A percentile compares a stretch with the other conserved stretches of the same genome.
phyloP scores from a whole-genome alignment of 352 stramenopile species.

The Globisporangium radiosum region DNA sequence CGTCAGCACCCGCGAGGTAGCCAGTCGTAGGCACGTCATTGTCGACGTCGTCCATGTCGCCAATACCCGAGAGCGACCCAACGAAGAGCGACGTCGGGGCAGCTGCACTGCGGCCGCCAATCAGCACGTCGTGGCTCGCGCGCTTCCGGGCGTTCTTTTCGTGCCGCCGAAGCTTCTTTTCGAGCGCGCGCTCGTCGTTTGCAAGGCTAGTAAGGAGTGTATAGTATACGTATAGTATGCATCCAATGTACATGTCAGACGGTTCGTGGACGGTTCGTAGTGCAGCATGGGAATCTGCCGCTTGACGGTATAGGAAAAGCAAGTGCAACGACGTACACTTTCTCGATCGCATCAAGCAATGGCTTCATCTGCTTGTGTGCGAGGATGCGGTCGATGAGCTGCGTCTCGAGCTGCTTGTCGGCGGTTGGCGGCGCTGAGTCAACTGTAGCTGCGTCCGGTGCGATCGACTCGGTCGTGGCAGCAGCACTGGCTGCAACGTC shows the following conservation, averaged over 20 bases:
- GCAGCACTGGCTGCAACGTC: slow-evolving; percentile 1
- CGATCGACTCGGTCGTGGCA: not conserved
- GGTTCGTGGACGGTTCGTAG: too few relatives aligned
- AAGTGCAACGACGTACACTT: slow-evolving; percentile 11
- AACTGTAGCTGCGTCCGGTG: not conserved
- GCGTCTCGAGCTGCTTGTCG: slow-evolving; percentile 19
- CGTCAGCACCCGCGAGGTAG: slow-evolving; percentile 44
- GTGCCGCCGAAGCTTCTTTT: slow-evolving; percentile 49
- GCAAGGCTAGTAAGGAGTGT: slow-evolving; percentile 22
- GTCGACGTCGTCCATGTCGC: slow-evolving; percentile 19
- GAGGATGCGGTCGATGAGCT: slow-evolving; percentile 52
- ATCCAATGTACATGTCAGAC: too few relatives aligned
- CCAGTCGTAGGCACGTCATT: slow-evolving; percentile 11
- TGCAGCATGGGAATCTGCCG: too few relatives aligned
- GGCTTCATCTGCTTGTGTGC: slow-evolving; percentile 66
- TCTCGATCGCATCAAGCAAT: slow-evolving; percentile 50
- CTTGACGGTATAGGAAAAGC: not conserved
- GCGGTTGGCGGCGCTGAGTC: not conserved
- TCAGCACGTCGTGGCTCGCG: slow-evolving; percentile 37
- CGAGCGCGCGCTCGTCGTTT: slow-evolving; percentile 44
- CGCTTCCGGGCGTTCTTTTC: slow-evolving; percentile 66
- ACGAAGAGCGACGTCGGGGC: slow-evolving; percentile 68
- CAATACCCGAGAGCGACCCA: slow-evolving; percentile 55
- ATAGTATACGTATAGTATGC: not conserved
- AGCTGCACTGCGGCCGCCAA: slow-evolving; percentile 54